phyloP scores from a whole-genome alignment of 140 eudicot species.

The Ambrosia hybrid region DNA sequence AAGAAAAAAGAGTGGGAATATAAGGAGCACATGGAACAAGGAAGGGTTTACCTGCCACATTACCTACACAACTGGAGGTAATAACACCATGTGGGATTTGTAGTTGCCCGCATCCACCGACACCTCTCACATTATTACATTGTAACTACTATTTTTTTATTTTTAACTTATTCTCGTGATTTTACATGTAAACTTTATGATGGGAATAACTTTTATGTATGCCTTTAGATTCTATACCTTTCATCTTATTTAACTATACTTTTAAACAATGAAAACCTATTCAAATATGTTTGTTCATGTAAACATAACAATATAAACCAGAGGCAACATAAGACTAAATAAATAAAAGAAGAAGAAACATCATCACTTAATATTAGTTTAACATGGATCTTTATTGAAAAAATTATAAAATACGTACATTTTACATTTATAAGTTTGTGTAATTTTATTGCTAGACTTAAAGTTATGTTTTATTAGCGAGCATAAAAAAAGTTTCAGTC shows the following conservation, averaged over 20 bases:
- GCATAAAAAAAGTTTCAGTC: too few species aligned
- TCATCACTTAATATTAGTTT: too few species aligned
- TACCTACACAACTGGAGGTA: constrained; percentile 15
- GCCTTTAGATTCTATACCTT: background rate
- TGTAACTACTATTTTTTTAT: background rate
- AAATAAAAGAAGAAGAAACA: too few species aligned
- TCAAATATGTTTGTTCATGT: background rate
- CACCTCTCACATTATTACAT: constrained; percentile 7
- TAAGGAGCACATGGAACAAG: constrained; percentile 6
- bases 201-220: background rate
- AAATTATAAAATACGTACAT: too few species aligned
- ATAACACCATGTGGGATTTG: constrained; percentile 18
- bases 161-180: background rate
- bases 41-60: background rate
- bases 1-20: background rate
- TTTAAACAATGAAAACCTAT: background rate
- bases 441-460: too few species aligned
- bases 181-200: background rate
- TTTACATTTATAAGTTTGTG: too few species aligned
- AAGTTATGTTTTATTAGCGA: too few species aligned
- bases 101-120: constrained; percentile 17
- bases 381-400: too few species aligned
- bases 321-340: too few species aligned
- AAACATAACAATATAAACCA: too few species aligned
- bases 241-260: background rate